Conservation (phyloP, 2,329 filamentous ascomycete species). For the Colletotrichum musae region DNA sequence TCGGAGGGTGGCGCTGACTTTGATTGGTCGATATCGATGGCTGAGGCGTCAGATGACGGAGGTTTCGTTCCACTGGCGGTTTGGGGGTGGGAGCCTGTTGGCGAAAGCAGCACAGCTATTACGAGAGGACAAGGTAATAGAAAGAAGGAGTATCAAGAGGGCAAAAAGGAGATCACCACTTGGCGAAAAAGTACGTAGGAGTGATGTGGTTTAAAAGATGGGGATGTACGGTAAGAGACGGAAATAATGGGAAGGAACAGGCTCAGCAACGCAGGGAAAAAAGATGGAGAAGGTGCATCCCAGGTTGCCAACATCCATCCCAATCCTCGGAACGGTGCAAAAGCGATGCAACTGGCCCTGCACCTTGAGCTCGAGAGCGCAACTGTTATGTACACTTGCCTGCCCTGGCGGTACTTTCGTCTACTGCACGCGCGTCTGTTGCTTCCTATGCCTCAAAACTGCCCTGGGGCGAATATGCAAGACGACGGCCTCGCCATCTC, state of each 20-base stretch:
- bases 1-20: conserved; percentile 28
- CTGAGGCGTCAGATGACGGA: conserved; percentile 17
- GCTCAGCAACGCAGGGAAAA: neutral
- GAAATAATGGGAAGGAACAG: conserved; percentile 16
- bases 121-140: conserved; percentile 16
- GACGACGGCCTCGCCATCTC: neutral
- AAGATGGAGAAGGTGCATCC: neutral
- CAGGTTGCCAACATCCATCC: neutral
- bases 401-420: no score
- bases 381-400: no score
- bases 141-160: neutral
- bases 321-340: no score
- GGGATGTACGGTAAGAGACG: conserved; percentile 13
- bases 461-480: conserved; percentile 23
- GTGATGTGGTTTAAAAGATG: conserved; percentile 8
- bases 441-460: no score
- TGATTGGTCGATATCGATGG: conserved; percentile 27
- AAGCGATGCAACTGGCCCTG: no score
- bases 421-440: no score
- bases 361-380: no score
- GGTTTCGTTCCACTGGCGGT: conserved; percentile 28
- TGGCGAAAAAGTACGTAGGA: conserved; percentile 23
- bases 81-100: neutral
- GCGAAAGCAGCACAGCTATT: conserved; percentile 2
- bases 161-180: conserved; percentile 2